Conservation (phyloP, 2,329 filamentous ascomycete species). For the Botryotinia convoluta region DNA sequence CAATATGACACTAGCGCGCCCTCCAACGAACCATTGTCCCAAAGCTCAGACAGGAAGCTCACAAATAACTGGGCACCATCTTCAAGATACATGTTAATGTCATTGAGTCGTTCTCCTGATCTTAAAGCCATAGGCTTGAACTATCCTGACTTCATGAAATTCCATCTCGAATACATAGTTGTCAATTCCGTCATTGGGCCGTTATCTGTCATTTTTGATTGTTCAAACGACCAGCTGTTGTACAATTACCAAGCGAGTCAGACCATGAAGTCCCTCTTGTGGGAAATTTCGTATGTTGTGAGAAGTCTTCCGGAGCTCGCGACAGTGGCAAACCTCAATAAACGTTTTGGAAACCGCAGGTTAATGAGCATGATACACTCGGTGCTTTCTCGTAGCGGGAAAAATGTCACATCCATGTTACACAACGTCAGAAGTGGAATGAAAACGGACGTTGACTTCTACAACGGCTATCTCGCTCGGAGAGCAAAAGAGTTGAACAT, state of each 20-base stretch:
- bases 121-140: slow-evolving; percentile 60
- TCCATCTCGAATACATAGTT: slow-evolving; percentile 76
- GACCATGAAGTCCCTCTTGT: slow-evolving; percentile 67
- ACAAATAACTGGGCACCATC: slow-evolving; percentile 43
- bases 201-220: slow-evolving; percentile 74
- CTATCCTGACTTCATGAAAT: slow-evolving; percentile 61
- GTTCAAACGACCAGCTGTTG: slow-evolving; percentile 68
- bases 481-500: slow-evolving; percentile 71
- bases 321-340: slow-evolving; percentile 52
- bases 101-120: slow-evolving; percentile 59
- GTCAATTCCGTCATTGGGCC: slow-evolving; percentile 77
- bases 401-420: slow-evolving; percentile 59
- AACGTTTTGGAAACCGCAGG: slow-evolving; percentile 59
- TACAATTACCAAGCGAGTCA: slow-evolving; percentile 63
- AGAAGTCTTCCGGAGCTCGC: slow-evolving; percentile 69
- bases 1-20: not conserved
- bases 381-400: slow-evolving; percentile 52
- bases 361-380: slow-evolving; percentile 58
- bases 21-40: not conserved
- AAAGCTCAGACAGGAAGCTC: slow-evolving; percentile 23
- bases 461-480: slow-evolving; percentile 83
- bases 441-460: slow-evolving; percentile 74
- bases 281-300: slow-evolving; percentile 73
- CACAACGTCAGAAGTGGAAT: slow-evolving; percentile 59
- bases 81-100: slow-evolving; percentile 59